These are phyloP conservation scores for Polytrichum formosum DNA, from an alignment of 225 moss, liverwort and hornwort genomes.

Conservation along the genomic window DNA sequence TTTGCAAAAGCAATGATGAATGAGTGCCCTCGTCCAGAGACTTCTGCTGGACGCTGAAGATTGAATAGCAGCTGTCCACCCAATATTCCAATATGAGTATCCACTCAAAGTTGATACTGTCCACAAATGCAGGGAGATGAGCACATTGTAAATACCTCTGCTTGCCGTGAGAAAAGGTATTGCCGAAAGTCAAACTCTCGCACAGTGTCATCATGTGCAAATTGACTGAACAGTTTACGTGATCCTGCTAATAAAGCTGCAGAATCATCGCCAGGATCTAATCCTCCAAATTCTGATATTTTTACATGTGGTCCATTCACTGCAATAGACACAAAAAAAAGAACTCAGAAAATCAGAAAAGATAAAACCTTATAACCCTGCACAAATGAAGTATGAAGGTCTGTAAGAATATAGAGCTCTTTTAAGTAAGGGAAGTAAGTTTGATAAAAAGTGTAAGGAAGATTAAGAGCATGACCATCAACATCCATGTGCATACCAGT, in stretches of 20 bases:
- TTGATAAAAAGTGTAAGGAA: too few relatives aligned
- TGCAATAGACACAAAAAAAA: conserved; percentile 17
- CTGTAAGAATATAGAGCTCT: too few relatives aligned
- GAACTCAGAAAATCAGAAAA: too few relatives aligned
- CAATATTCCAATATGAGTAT: not conserved
- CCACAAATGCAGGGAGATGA: too few relatives aligned
- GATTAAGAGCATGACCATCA: too few relatives aligned
- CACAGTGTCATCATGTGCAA: conserved; percentile 50
- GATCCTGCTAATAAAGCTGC: conserved; percentile 48
- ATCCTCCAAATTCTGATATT: conserved; percentile 55
- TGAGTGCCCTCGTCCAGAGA: conserved; percentile 51
- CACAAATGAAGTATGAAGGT: too few relatives aligned
- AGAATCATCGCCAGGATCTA: conserved; percentile 51
- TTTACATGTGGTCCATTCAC: conserved; percentile 48
- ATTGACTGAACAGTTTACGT: conserved; percentile 52
- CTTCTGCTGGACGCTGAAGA: conserved; percentile 61
- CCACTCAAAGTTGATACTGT: too few relatives aligned
- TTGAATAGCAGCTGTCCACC: conserved; percentile 44
- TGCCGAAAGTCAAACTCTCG: conserved; percentile 70
- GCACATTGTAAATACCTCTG: conserved; percentile 31
- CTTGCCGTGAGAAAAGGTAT: conserved; percentile 64
- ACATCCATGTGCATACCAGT: too few relatives aligned
- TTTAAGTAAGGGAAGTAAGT: too few relatives aligned
- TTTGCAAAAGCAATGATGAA: conserved; percentile 61
- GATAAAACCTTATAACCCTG: not conserved